These are phyloP conservation scores for Ophiocordyceps camponoti-leonardi DNA, from an alignment of 2,329 filamentous ascomycete species.

Conservation along the genomic window DNA sequence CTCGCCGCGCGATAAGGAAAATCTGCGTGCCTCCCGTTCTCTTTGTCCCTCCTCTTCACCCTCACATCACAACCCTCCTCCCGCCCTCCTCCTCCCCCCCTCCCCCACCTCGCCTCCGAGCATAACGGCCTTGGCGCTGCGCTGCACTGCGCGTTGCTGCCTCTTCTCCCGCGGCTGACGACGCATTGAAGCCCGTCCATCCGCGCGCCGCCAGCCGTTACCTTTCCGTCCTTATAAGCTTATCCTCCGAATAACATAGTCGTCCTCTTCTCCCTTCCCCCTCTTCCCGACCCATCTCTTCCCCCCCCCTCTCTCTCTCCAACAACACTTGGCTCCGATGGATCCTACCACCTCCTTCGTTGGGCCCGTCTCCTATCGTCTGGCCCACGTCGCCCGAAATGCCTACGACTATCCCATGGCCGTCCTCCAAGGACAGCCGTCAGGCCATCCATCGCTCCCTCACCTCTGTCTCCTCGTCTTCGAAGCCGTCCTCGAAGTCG, in stretches of 20 bases:
- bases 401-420: conserved; percentile 24
- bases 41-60: neutral
- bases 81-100: too few species aligned
- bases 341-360: conserved; percentile 19
- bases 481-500: conserved; percentile 85
- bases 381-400: conserved; percentile 18
- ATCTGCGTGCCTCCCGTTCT: neutral
- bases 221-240: neutral
- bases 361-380: conserved; percentile 27
- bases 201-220: neutral
- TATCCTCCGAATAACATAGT: neutral
- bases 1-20: neutral
- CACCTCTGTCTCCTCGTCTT: conserved; percentile 73
- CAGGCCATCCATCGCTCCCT: conserved; percentile 45
- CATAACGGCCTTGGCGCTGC: conserved; percentile 1
- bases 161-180: conserved; percentile 1
- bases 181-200: conserved; percentile 3
- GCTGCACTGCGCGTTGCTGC: neutral
- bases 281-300: neutral
- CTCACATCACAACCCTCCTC: neutral
- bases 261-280: neutral
- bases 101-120: too few species aligned
- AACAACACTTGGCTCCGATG: conserved; percentile 8
- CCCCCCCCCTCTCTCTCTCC: neutral
- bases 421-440: conserved; percentile 23